phyloP scores from a whole-genome alignment of 2,329 filamentous ascomycete genomes.

The Aspergillus nomiae region DNA sequence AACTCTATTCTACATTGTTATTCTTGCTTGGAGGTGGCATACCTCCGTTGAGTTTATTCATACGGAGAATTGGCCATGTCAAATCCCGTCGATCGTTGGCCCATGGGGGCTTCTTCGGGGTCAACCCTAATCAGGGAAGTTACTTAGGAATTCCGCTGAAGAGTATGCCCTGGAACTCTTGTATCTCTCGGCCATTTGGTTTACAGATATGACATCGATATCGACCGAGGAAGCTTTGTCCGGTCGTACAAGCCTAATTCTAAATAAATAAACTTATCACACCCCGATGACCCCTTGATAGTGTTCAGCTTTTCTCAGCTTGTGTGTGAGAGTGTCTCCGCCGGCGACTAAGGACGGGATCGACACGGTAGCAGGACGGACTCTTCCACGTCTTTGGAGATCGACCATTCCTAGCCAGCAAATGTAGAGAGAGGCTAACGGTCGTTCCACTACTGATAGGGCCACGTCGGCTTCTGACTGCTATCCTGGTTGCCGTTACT shows the following conservation, averaged over 20 bases:
- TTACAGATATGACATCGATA: neutral
- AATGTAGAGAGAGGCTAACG: neutral
- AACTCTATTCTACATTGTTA: neutral
- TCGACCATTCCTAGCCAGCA: neutral
- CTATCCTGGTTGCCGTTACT: neutral
- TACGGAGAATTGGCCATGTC: neutral
- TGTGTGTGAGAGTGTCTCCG: neutral
- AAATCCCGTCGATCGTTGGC: neutral
- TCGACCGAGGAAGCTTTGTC: slow-evolving; percentile 8
- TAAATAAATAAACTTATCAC: slow-evolving; percentile 3
- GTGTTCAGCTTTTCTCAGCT: neutral
- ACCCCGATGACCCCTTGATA: neutral
- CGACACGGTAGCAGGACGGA: neutral
- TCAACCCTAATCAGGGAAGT: slow-evolving; percentile 4
- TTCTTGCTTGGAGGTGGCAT: too few relatives aligned
- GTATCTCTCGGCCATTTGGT: neutral
- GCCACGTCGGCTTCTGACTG: neutral
- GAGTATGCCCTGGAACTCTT: neutral
- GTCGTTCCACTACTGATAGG: neutral
- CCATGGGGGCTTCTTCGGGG: neutral
- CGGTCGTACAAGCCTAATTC: slow-evolving; percentile 13
- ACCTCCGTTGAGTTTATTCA: neutral
- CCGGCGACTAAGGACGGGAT: neutral
- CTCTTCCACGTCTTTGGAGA: neutral
- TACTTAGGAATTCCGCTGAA: neutral